Percentiles rank a stretch among this genome's conserved stretches.
These are phyloP conservation scores for Suhomyces prunicola DNA, from an alignment of 805 yeast genomes.

Conservation along the genomic window DNA sequence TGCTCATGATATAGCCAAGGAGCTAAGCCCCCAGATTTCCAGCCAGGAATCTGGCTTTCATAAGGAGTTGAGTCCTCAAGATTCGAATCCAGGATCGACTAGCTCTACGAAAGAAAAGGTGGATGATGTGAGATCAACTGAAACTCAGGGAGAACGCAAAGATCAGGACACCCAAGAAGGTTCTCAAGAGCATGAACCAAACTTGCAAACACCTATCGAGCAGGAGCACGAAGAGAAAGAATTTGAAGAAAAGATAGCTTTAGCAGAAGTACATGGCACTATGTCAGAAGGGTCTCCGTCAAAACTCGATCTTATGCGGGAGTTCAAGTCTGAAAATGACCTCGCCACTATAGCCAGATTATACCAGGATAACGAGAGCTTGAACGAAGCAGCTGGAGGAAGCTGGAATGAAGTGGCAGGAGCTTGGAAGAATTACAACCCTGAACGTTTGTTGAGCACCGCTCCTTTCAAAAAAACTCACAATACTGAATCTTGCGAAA, in stretches of 20 bases:
- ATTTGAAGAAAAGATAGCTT: background rate
- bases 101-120: background rate
- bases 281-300: background rate
- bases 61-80: background rate
- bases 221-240: background rate
- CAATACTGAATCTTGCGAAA: background rate
- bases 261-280: background rate
- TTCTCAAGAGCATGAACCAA: background rate
- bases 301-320: background rate
- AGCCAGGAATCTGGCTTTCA: background rate
- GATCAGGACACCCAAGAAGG: background rate
- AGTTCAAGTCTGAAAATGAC: background rate
- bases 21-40: background rate
- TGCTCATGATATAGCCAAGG: background rate
- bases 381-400: background rate
- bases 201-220: background rate
- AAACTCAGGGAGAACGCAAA: background rate
- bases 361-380: background rate
- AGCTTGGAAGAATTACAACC: background rate
- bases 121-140: background rate
- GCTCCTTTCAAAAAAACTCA: background rate
- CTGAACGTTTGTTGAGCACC: background rate
- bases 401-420: background rate
- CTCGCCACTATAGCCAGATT: background rate
- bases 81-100: background rate